These are phyloP conservation scores for Butyriboletus loyo DNA, from an alignment of 768 basidiomycete genomes.

Conservation along the genomic window DNA sequence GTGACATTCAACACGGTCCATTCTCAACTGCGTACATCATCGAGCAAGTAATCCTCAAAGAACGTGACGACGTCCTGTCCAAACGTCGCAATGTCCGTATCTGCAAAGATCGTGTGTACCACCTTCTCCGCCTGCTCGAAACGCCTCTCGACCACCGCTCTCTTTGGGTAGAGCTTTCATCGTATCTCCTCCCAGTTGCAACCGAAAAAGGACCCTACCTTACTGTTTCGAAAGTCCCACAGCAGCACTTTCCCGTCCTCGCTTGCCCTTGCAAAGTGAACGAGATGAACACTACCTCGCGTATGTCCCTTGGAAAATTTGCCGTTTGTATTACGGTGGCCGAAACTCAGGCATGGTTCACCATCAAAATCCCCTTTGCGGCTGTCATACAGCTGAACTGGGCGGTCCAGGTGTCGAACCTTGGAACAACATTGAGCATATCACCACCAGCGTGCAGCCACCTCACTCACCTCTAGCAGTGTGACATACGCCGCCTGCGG, in stretches of 20 bases:
- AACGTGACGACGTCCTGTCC: constrained; percentile 40
- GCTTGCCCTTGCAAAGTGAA: constrained; percentile 46
- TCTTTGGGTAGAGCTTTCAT: constrained; percentile 31
- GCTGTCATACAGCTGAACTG: constrained; percentile 48
- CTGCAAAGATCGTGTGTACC: constrained; percentile 40
- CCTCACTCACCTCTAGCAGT: constrained; percentile 44
- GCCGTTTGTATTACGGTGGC: constrained; percentile 32
- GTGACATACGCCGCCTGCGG: constrained; percentile 42
- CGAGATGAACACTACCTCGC: constrained; percentile 40
- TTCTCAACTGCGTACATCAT: constrained; percentile 9
- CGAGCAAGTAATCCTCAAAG: constrained; percentile 30
- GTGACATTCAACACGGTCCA: constrained; percentile 1
- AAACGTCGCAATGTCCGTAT: constrained; percentile 41
- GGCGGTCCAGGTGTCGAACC: constrained; percentile 49
- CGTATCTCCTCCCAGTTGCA: constrained; percentile 9
- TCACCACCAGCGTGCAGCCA: constrained; percentile 9
- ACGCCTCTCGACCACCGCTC: constrained; percentile 33
- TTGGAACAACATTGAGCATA: constrained; percentile 22
- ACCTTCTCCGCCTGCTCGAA: constrained; percentile 34
- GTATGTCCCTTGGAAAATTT: constrained; percentile 28
- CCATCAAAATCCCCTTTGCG: constrained; percentile 39
- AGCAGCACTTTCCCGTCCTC: constrained; percentile 42
- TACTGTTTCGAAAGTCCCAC: constrained; percentile 50
- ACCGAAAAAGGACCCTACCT: constrained; percentile 33
- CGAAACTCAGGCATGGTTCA: constrained; percentile 43